Conservation (phyloP, 2,329 filamentous ascomycete genomes). For the Fusarium sp. region DNA sequence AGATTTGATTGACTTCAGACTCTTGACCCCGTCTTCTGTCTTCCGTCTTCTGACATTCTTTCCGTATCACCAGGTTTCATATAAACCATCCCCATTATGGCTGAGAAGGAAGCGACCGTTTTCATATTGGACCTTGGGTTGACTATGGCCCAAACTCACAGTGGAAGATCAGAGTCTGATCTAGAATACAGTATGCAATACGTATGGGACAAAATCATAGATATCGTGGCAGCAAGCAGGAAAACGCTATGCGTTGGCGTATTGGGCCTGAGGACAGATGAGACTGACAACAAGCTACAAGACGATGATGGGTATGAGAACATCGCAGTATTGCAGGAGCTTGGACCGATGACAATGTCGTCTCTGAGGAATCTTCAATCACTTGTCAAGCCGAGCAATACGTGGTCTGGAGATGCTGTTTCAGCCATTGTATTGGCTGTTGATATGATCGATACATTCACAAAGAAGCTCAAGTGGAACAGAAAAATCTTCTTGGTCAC, state of each 20-base stretch:
- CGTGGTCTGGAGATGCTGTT: slow-evolving; percentile 79
- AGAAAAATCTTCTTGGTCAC: slow-evolving; percentile 86
- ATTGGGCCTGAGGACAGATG: slow-evolving; percentile 82
- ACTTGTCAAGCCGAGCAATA: slow-evolving; percentile 71
- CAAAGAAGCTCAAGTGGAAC: slow-evolving; percentile 82
- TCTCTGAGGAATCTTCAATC: slow-evolving; percentile 71
- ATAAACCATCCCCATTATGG: slow-evolving; percentile 64
- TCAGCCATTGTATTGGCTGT: slow-evolving; percentile 88
- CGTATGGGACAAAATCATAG: slow-evolving; percentile 88
- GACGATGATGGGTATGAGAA: slow-evolving; percentile 79
- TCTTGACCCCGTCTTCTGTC: not conserved
- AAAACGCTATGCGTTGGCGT: slow-evolving; percentile 78
- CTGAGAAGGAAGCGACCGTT: slow-evolving; percentile 89
- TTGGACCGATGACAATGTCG: slow-evolving; percentile 68
- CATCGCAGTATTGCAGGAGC: slow-evolving; percentile 80
- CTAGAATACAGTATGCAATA: slow-evolving; percentile 91
- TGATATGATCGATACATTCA: slow-evolving; percentile 82
- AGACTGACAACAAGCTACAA: slow-evolving; percentile 72
- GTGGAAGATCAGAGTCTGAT: slow-evolving; percentile 78
- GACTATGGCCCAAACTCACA: slow-evolving; percentile 79
- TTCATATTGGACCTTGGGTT: slow-evolving; percentile 89
- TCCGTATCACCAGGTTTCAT: not conserved
- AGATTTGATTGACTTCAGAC: not conserved
- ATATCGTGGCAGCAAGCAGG: slow-evolving; percentile 72
- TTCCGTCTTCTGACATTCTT: not conserved